Percentiles rank a stretch among this genome's conserved stretches.
These are phyloP conservation scores for Aschersonia sp. DNA, from an alignment of 2,329 filamentous ascomycete genomes.

Conservation along the genomic window DNA sequence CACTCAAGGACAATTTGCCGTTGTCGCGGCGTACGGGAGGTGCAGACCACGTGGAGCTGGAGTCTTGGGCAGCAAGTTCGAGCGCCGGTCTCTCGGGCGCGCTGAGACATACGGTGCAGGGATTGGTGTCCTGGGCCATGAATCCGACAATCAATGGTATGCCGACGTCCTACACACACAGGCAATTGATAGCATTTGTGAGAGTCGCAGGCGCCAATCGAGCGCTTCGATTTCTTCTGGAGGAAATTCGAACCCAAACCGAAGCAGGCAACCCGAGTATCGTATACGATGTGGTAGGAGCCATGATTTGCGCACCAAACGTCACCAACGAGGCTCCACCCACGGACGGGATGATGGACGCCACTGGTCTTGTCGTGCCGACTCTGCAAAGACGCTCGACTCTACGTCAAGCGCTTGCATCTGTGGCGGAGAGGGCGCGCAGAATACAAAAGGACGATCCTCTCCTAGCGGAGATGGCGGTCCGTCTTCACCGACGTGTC, in stretches of 20 bases:
- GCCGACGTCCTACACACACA: constrained; percentile 57
- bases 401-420: constrained; percentile 44
- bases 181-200: constrained; percentile 47
- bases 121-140: constrained; percentile 52
- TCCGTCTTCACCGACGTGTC: constrained; percentile 48
- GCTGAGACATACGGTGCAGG: constrained; percentile 46
- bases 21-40: constrained; percentile 46
- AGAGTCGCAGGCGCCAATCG: constrained; percentile 47
- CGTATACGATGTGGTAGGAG: constrained; percentile 54
- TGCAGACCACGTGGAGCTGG: constrained; percentile 51
- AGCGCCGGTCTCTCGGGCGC: constrained; percentile 41
- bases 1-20: constrained; percentile 45
- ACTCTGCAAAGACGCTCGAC: constrained; percentile 34
- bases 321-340: constrained; percentile 27
- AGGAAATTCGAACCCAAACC: constrained; percentile 51
- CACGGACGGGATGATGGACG: constrained; percentile 14
- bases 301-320: constrained; percentile 55
- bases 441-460: constrained; percentile 41
- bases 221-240: constrained; percentile 47
- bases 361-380: constrained; percentile 19
- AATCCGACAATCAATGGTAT: constrained; percentile 38
- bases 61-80: constrained; percentile 46
- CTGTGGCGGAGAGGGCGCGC: constrained; percentile 42
- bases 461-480: constrained; percentile 42
- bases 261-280: constrained; percentile 43